These are phyloP conservation scores for Hyphodiscus sp. DNA, from an alignment of 2,329 filamentous ascomycete species.

Conservation along the genomic window DNA sequence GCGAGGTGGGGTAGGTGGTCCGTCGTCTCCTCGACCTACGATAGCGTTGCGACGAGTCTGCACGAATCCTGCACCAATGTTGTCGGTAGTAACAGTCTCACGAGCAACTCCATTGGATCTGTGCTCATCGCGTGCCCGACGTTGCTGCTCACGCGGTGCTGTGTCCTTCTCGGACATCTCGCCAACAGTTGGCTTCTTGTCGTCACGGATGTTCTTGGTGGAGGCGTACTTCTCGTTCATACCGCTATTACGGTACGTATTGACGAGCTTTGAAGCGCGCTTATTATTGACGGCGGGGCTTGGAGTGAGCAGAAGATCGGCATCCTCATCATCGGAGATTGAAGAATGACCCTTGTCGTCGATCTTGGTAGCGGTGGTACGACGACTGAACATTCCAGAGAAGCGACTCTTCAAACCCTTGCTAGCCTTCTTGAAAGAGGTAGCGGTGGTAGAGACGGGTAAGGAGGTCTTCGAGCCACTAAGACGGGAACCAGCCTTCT, in stretches of 20 bases:
- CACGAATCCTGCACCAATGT: background rate
- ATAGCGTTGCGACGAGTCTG: background rate
- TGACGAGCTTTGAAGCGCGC: background rate
- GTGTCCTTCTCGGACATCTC: background rate
- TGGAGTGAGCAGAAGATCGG: background rate
- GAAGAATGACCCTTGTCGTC: background rate
- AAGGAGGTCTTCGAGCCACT: background rate
- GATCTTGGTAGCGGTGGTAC: background rate
- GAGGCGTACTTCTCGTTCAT: background rate
- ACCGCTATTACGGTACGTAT: background rate
- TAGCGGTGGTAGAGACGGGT: background rate
- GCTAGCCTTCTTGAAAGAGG: conserved; percentile 3
- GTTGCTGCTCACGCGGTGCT: background rate
- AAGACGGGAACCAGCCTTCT: background rate
- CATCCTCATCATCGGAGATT: background rate
- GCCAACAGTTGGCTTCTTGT: background rate
- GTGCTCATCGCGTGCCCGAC: background rate
- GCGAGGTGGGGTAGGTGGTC: background rate
- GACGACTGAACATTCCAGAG: conserved; percentile 1
- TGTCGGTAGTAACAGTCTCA: background rate
- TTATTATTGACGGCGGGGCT: background rate
- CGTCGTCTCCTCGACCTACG: background rate
- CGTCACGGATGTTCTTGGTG: background rate
- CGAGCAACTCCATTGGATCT: background rate
- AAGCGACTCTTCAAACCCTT: conserved; percentile 3